Evolutionary conservation across 768 basidiomycete species (phyloP).

Genomic region (Phylloporus sp.): DNA sequence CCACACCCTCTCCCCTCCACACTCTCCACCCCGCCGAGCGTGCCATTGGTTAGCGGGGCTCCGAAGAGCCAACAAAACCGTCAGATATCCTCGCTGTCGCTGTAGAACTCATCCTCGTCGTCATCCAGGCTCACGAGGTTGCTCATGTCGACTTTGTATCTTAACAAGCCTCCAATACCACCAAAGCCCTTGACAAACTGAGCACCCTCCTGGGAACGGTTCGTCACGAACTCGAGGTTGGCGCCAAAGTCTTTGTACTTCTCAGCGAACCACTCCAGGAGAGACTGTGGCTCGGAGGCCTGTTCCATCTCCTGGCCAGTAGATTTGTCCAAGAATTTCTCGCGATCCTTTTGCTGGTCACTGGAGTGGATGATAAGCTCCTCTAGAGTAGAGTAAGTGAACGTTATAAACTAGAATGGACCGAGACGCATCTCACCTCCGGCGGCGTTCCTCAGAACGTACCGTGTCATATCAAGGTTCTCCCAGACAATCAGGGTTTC

Average conservation of each 20-base stretch:
- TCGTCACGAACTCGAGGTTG: conserved; percentile 92
- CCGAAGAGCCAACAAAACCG: conserved; percentile 82
- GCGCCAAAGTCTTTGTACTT: conserved; percentile 98
- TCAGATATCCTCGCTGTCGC: conserved; percentile 74
- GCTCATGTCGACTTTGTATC: conserved; percentile 97
- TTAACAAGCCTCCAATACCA: conserved; percentile 91
- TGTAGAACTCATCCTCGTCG: conserved; percentile 83
- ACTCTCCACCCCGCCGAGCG: conserved; percentile 63
- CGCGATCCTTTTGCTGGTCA: conserved; percentile 88
- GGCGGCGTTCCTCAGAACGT: conserved; percentile 86
- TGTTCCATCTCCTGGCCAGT: conserved; percentile 97
- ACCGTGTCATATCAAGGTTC: conserved; percentile 88
- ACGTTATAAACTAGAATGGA: background rate
- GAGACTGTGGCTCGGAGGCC: conserved; percentile 68
- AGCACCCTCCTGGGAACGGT: conserved; percentile 93
- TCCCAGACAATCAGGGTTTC: conserved; percentile 99
- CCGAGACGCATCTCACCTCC: conserved; percentile 51
- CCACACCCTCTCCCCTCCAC: conserved; percentile 5
- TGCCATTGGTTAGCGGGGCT: conserved; percentile 65
- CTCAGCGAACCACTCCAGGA: conserved; percentile 98
- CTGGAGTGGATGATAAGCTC: conserved; percentile 78
- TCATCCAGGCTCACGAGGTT: conserved; percentile 74
- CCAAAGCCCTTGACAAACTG: conserved; percentile 99
- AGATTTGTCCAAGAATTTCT: conserved; percentile 93
- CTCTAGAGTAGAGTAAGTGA: conserved; percentile 44